Evolutionary conservation across 352 stramenopile species (phyloP), one percentile per base, ranked within the genome.

Genomic region (Lagenidium giganteum): DNA sequence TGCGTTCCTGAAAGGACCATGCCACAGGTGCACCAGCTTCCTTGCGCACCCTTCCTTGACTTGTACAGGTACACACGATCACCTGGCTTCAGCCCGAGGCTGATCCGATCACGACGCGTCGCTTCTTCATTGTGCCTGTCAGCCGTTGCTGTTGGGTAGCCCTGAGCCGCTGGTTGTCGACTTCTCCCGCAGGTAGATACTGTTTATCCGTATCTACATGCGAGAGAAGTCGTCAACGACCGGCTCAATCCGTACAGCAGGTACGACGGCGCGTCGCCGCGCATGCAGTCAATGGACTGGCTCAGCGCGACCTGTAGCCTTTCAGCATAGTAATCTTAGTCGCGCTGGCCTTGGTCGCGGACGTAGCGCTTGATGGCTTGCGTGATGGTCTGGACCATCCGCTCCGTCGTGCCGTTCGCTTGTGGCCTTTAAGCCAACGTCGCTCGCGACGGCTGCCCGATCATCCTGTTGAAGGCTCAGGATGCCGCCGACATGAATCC

Each of bases 401-500:
- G 24, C 23, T 61, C 39, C 9, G 44, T 25, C 2, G 40, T 24
- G 3, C 35, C 32, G 22, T 51, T 61, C 2, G 52, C 43, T 21
- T 60, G 51, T 5, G 42, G 50, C 1, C 52, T 6, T 20, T 48
- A 55, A 0, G 42, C 44, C 3, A 61, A 22, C 2, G 40, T 62
- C 6, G 18, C 44, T 3, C 31, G 5, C 29, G 48, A 21, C 12
- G 16, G 14, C 20, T 61, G 46, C 13, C 34, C 29, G 1, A 52
- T 12, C 1, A 57, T 52, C 12, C 20, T 28, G 14, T 45, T 56
- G 26, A 52, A 56, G 0, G 35, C 35, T 12, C 47, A 25, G 27
- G 49, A 61, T 17, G 53, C 47, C 25, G 52, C 41, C 16, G 41
- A 40, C 46, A 57, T 61, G 16, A 61, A 61, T 6, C 34, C 43